Evolutionary conservation across 345 rosid genomes (phyloP).

Genomic region (Cardamine resedifolia): DNA sequence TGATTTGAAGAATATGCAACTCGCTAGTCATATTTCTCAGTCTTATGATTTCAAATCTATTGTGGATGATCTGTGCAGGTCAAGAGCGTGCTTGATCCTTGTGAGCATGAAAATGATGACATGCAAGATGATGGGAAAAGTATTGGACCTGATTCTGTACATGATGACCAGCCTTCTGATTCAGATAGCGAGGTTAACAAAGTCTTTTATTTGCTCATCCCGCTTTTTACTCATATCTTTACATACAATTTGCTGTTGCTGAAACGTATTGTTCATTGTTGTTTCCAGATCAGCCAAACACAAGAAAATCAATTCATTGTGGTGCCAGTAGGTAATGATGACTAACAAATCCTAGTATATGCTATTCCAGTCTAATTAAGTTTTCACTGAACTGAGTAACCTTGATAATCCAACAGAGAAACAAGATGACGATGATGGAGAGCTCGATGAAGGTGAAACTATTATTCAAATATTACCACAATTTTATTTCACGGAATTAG

Average conservation of each 20-base stretch:
- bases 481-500: neutral
- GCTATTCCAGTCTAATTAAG: constrained; percentile 1
- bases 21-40: neutral
- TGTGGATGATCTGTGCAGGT: constrained; percentile 51
- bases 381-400: constrained; percentile 28
- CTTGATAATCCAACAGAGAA: constrained; percentile 51
- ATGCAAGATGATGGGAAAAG: constrained; percentile 68
- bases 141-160: constrained; percentile 62
- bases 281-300: constrained; percentile 61
- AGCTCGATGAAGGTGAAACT: constrained; percentile 66
- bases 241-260: neutral
- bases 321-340: constrained; percentile 64
- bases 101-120: constrained; percentile 82
- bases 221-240: neutral
- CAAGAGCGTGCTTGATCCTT: constrained; percentile 97
- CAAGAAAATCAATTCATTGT: too few species aligned
- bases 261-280: constrained; percentile 16
- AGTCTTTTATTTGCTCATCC: constrained; percentile 4
- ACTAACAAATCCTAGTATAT: constrained; percentile 7
- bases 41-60: constrained; percentile 1
- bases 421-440: constrained; percentile 56
- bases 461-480: neutral
- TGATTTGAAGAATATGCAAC: constrained; percentile 5
- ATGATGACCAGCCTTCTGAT: constrained; percentile 54
- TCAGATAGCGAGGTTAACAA: constrained; percentile 82